These are phyloP conservation scores for Bacidia gigantensis DNA, from an alignment of 495 filamentous ascomycete species.

Conservation along the genomic window DNA sequence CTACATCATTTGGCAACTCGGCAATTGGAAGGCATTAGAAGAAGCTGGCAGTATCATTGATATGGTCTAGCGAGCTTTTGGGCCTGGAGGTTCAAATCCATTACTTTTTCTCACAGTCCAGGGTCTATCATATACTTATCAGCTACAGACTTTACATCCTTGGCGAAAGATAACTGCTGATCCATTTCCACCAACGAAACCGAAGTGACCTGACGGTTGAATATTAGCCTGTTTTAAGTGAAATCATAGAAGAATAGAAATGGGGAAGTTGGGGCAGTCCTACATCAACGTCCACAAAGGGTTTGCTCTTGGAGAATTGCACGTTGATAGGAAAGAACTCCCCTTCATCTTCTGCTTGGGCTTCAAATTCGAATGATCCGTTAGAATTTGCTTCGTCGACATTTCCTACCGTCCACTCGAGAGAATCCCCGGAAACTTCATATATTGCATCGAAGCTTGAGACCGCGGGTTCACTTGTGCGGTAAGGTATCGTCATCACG, in stretches of 20 bases:
- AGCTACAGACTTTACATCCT: constrained; percentile 74
- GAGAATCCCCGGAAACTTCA: constrained; percentile 80
- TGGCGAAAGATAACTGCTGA: constrained; percentile 73
- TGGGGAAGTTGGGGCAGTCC: too few relatives aligned
- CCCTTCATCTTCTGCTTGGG: constrained; percentile 63
- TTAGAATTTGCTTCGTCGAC: constrained; percentile 67
- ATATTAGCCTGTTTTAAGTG: too few relatives aligned
- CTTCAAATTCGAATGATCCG: constrained; percentile 89
- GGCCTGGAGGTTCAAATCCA: not conserved
- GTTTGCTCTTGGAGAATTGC: constrained; percentile 70
- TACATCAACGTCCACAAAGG: constrained; percentile 86
- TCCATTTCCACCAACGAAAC: constrained; percentile 65
- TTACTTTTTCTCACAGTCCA: constrained; percentile 3
- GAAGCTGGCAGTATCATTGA: too few relatives aligned
- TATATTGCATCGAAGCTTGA: constrained; percentile 87
- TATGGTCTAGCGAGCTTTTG: too few relatives aligned
- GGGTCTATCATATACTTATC: constrained; percentile 75
- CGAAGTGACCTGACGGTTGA: constrained; percentile 43
- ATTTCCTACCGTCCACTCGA: constrained; percentile 83
- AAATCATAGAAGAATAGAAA: too few relatives aligned
- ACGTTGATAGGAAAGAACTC: constrained; percentile 97
- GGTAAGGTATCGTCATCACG: constrained; percentile 71
- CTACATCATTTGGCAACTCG: too few relatives aligned
- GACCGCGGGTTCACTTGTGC: constrained; percentile 68
- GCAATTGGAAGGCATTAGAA: too few relatives aligned